A percentile compares a stretch with the other conserved stretches of the same genome.
phyloP scores from a whole-genome alignment of 306 rosid species.

The Acacia confusa region DNA sequence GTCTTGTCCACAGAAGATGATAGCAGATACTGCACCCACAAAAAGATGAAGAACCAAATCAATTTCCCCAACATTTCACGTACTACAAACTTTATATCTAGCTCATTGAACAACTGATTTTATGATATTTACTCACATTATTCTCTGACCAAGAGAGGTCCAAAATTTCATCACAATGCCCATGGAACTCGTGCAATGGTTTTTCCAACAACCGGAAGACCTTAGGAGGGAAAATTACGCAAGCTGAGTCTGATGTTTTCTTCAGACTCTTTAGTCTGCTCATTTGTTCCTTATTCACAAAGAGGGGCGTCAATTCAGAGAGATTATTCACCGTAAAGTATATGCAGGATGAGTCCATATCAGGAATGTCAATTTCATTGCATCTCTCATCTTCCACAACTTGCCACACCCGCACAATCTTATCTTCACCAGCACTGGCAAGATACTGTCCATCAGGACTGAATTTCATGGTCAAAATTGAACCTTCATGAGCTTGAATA shows the following conservation, averaged over 20 bases:
- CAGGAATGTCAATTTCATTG: conserved; percentile 76
- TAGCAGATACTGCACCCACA: conserved; percentile 70
- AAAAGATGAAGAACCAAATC: conserved; percentile 26
- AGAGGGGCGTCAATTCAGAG: conserved; percentile 80
- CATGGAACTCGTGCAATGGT: conserved; percentile 82
- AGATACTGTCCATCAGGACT: conserved; percentile 92
- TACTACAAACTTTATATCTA: background rate
- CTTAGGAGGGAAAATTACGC: conserved; percentile 80
- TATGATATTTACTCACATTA: conserved; percentile 65
- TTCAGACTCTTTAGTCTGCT: conserved; percentile 47
- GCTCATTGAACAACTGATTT: conserved; percentile 24
- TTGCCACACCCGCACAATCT: conserved; percentile 85
- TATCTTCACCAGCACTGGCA: conserved; percentile 91
- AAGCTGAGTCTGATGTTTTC: conserved; percentile 84
- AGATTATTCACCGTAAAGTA: conserved; percentile 81
- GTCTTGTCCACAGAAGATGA: conserved; percentile 89
- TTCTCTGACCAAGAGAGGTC: conserved; percentile 92
- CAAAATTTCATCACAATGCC: conserved; percentile 74
- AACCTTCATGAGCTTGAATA: conserved; percentile 86
- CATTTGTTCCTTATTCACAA: conserved; percentile 67
- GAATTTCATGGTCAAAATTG: conserved; percentile 87
- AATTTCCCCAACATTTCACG: conserved; percentile 13
- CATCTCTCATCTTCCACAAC: conserved; percentile 86
- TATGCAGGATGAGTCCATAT: conserved; percentile 77
- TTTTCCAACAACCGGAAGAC: conserved; percentile 76